phyloP scores from a whole-genome alignment of 768 basidiomycete species.

The Mycena albidolilacea region DNA sequence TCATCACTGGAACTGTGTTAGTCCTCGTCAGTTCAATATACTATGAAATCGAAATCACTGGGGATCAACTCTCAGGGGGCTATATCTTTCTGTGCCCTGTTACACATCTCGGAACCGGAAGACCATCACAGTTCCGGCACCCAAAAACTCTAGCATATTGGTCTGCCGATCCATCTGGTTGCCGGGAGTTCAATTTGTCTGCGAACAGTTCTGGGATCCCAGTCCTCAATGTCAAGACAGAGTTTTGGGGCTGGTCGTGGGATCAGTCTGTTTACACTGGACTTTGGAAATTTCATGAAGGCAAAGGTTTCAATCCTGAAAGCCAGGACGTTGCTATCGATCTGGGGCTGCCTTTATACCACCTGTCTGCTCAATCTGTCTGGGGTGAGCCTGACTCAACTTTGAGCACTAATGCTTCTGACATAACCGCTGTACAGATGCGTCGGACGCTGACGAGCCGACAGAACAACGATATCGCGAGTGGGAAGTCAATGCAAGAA shows the following conservation, averaged over 20 bases:
- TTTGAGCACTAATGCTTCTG: too few relatives aligned
- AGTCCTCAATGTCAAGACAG: not conserved
- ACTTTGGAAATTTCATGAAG: not conserved
- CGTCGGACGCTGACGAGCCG: too few relatives aligned
- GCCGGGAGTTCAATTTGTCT: not conserved
- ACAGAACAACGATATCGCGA: too few relatives aligned
- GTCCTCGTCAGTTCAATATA: conserved; percentile 5
- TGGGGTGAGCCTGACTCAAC: too few relatives aligned
- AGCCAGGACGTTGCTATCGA: not conserved
- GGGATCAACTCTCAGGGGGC: not conserved
- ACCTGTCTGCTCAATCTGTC: not conserved
- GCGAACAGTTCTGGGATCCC: not conserved
- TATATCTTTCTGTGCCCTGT: conserved; percentile 10
- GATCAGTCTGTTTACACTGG: not conserved
- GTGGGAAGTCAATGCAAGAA: too few relatives aligned
- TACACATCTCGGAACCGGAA: not conserved
- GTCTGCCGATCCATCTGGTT: conserved; percentile 1
- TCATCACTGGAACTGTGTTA: not conserved
- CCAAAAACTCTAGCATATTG: conserved; percentile 8
- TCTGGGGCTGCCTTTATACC: not conserved
- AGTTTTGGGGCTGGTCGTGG: conserved; percentile 12
- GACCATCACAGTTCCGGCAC: not conserved
- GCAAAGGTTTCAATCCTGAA: not conserved
- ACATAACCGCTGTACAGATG: too few relatives aligned
- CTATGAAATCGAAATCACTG: not conserved